Evolutionary conservation across 192 early-diverging fungal genomes (phyloP).

Genomic region (Funneliformis mosseae): DNA sequence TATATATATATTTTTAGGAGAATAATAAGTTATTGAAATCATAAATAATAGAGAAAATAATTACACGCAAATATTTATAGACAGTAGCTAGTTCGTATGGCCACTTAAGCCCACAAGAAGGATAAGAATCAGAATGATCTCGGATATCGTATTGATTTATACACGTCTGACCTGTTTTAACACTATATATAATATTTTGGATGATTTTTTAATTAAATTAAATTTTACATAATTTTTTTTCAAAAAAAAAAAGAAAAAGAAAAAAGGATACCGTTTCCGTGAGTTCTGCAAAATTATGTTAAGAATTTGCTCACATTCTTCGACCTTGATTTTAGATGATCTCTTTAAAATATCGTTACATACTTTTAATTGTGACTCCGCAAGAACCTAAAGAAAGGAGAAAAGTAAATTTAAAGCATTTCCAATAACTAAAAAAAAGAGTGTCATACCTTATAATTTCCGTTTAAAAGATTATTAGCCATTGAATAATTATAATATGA

Average conservation of each 20-base stretch:
- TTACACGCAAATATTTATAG: constrained; percentile 54
- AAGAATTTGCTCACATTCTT: constrained; percentile 45
- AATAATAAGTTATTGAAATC: neutral
- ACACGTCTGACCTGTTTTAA: constrained; percentile 38
- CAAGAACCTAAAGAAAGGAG: constrained; percentile 2
- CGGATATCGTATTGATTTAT: constrained; percentile 65
- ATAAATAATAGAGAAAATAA: neutral
- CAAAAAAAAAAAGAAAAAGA: neutral
- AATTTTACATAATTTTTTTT: neutral
- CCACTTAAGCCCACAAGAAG: constrained; percentile 57
- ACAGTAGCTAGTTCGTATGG: constrained; percentile 52
- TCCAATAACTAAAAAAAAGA: neutral
- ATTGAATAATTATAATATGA: constrained; percentile 44
- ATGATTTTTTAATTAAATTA: neutral
- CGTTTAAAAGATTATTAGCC: constrained; percentile 35
- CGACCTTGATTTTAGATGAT: constrained; percentile 33
- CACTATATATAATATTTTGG: neutral
- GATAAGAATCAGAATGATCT: constrained; percentile 41
- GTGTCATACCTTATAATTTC: constrained; percentile 34
- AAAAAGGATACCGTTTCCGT: neutral
- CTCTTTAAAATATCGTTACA: constrained; percentile 41
- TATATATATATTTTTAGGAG: neutral
- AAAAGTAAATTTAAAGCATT: no score
- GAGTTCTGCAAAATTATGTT: constrained; percentile 5
- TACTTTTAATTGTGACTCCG: constrained; percentile 29